Evolutionary conservation across 495 filamentous ascomycete genomes (phyloP), one percentile per base, ranked within the genome.

Genomic region (Bacidia rubella): DNA sequence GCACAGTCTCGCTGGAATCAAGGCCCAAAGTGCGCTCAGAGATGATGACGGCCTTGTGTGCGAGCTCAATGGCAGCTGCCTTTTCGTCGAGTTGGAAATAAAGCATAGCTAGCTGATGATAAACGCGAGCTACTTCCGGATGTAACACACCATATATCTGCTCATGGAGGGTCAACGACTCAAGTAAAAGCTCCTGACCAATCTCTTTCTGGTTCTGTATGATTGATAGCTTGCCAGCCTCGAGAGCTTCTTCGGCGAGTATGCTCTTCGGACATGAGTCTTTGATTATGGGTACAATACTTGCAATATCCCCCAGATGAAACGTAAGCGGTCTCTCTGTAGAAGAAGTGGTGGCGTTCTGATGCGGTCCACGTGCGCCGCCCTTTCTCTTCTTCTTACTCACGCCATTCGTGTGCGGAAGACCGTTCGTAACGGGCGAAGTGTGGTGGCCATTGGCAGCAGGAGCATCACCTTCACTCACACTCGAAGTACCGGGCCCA

Each of bases 121-220:
- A 99, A 29, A 94, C 82, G 65, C 90, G 80, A 51, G 90, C 90
- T 58, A 97, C 90, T 68, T 99, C 93, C 11, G 93, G 88, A 65
- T 99, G 93, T 21, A 99, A 75, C 39, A 96, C 89, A 53, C 93
- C 93, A 61, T 99, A 99, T 62, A 99, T 96, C 68, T 99, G 93
- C 70, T 99, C 93, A 61, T 99, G 88, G 26, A 99, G 75, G 44
- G 92, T 94, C 55, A 99, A 74, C 20, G 89, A 95, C 65, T 99
- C 93, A 43, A 97, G 73, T 35, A 99, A 78, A 47, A 99, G 79
- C 65, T 97, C 92, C 70, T 95, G 90, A 48, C 93, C 93, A 45
- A 97, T 76, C 65, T 95, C 90, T 70, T 90, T 89, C 70, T 97
- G 86, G 63, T 87, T 83, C 64, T 96, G 90, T 66, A 87, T 81